Evolutionary conservation across 805 yeast species (phyloP).

Genomic region (Zygosaccharomyces siamensis): DNA sequence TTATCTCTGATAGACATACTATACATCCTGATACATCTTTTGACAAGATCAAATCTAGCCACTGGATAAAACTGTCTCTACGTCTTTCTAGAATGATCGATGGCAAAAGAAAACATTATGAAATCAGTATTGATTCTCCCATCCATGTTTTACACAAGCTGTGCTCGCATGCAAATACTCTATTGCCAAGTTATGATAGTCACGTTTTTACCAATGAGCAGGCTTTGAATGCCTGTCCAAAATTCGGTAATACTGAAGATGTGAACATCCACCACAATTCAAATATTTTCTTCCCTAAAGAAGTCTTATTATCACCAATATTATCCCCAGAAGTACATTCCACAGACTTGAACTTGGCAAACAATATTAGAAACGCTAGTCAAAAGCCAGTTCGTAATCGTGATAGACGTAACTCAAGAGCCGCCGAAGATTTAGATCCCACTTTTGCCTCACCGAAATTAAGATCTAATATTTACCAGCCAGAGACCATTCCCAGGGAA

Average conservation of each 20-base stretch:
- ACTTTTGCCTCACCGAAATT: constrained; percentile 32
- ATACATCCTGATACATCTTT: constrained; percentile 85
- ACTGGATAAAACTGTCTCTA: constrained; percentile 89
- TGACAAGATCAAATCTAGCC: constrained; percentile 78
- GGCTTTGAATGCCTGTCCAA: constrained; percentile 14
- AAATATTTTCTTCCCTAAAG: constrained; percentile 39
- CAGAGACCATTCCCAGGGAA: constrained; percentile 42
- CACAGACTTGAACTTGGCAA: constrained; percentile 34
- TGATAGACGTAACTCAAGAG: constrained; percentile 10
- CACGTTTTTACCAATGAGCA: constrained; percentile 16
- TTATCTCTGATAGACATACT: constrained; percentile 48
- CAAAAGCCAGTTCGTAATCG: constrained; percentile 11
- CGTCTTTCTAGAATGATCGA: constrained; percentile 67
- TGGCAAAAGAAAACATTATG: constrained; percentile 81
- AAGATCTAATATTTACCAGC: constrained; percentile 51
- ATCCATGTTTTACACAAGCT: constrained; percentile 71
- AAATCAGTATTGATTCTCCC: constrained; percentile 92
- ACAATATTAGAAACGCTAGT: constrained; percentile 12
- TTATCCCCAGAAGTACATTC: constrained; percentile 52
- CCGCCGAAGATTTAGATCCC: constrained; percentile 14
- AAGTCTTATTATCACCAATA: constrained; percentile 42
- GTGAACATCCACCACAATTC: constrained; percentile 33
- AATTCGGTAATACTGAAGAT: constrained; percentile 17
- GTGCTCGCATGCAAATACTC: constrained; percentile 77
- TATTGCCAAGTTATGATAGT: constrained; percentile 64